Evolutionary conservation across 1,284 basidiomycete genomes (phyloP).

Genomic region (Pseudozyma hubeiensis): DNA sequence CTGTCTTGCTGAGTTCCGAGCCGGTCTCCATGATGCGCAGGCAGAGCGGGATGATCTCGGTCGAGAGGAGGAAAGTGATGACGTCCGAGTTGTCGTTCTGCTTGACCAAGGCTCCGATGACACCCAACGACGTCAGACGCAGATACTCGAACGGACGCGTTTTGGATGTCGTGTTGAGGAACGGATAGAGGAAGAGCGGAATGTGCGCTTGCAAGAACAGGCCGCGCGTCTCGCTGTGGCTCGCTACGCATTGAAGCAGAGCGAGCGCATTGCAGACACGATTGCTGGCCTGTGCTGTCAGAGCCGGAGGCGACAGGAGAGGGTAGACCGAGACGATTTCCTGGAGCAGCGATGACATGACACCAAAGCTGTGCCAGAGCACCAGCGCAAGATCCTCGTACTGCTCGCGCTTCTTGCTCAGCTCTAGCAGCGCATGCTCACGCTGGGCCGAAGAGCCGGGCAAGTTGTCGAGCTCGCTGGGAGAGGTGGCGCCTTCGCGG

Average conservation of each 20-base stretch:
- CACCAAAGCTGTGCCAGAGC: slow-evolving; percentile 98
- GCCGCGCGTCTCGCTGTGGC: slow-evolving; percentile 65
- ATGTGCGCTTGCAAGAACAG: slow-evolving; percentile 80
- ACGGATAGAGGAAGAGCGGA: slow-evolving; percentile 97
- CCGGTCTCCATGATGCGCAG: slow-evolving; percentile 99
- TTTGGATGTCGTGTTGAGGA: slow-evolving; percentile 98
- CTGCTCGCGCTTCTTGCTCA: slow-evolving; percentile 99
- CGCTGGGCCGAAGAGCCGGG: slow-evolving; percentile 63
- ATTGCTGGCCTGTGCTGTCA: slow-evolving; percentile 98
- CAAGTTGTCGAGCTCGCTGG: slow-evolving; percentile 38
- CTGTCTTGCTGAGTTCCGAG: slow-evolving; percentile 98
- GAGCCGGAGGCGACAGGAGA: slow-evolving; percentile 90
- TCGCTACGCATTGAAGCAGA: slow-evolving; percentile 90
- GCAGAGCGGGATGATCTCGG: slow-evolving; percentile 99
- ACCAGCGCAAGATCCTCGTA: slow-evolving; percentile 98
- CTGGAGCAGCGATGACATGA: slow-evolving; percentile 97
- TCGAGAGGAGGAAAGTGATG: slow-evolving; percentile 98
- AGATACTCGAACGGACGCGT: slow-evolving; percentile 99
- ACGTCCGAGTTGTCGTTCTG: slow-evolving; percentile 96
- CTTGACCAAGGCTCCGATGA: slow-evolving; percentile 98
- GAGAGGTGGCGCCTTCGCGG: slow-evolving; percentile 16
- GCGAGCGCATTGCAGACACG: slow-evolving; percentile 99
- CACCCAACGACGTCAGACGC: slow-evolving; percentile 94
- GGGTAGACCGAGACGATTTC: slow-evolving; percentile 99
- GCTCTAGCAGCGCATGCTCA: slow-evolving; percentile 75